These are phyloP conservation scores for Calonectria pseudoreteaudii DNA, from an alignment of 2,329 filamentous ascomycete species.

Conservation along the genomic window DNA sequence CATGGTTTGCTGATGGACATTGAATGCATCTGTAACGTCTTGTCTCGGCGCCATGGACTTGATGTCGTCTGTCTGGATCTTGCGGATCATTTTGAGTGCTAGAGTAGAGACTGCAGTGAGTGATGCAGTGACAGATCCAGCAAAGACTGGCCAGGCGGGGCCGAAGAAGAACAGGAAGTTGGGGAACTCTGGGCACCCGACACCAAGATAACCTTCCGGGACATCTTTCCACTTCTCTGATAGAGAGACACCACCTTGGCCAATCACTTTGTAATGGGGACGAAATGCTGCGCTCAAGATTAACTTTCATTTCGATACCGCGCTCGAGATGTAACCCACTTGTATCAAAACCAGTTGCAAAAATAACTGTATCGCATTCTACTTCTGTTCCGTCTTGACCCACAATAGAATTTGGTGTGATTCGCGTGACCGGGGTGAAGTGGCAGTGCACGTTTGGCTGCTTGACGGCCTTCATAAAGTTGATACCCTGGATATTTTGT, in stretches of 20 bases:
- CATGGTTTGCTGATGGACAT: not conserved
- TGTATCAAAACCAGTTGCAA: not conserved
- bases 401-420: not conserved
- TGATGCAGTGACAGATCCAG: not conserved
- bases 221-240: not conserved
- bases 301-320: not conserved
- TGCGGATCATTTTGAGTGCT: not conserved
- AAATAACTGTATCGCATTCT: not conserved
- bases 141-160: not conserved
- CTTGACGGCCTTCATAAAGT: not conserved
- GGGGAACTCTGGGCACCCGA: not conserved
- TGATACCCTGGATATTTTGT: not conserved
- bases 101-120: not conserved
- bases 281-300: not conserved
- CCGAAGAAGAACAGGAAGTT: conserved; percentile 1
- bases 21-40: not conserved
- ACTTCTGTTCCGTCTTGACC: not conserved
- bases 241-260: not conserved
- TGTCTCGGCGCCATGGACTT: not conserved
- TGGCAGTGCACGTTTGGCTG: not conserved
- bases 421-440: not conserved
- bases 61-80: not conserved
- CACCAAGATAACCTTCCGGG: not conserved
- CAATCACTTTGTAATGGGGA: not conserved
- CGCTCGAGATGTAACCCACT: not conserved